Conservation (phyloP, 2,329 filamentous ascomycete genomes). For the Zymoseptoria pseudotritici region DNA sequence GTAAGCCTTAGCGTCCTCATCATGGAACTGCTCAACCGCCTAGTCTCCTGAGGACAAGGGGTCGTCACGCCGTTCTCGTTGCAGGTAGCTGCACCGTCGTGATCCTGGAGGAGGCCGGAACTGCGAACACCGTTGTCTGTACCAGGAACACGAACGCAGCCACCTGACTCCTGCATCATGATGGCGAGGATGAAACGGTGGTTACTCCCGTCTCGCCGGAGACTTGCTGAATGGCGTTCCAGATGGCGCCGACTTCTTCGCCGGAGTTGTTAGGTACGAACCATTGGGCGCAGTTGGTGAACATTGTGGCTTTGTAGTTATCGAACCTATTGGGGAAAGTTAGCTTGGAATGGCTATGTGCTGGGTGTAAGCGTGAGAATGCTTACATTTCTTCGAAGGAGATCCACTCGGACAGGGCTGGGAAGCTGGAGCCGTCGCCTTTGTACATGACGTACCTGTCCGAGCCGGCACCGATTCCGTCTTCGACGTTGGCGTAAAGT, state of each 20-base stretch:
- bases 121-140: constrained; percentile 38
- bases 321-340: too few relatives aligned
- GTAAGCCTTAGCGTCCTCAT: constrained; percentile 34
- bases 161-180: constrained; percentile 42
- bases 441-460: too few relatives aligned
- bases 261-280: too few relatives aligned
- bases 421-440: too few relatives aligned
- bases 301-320: too few relatives aligned
- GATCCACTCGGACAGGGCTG: too few relatives aligned
- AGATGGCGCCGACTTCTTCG: constrained; percentile 24
- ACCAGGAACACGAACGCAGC: constrained; percentile 40
- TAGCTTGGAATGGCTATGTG: too few relatives aligned
- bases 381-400: too few relatives aligned
- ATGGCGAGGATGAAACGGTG: constrained; percentile 39
- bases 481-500: too few relatives aligned
- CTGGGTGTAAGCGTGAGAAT: too few relatives aligned
- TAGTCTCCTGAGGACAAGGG: constrained; percentile 35
- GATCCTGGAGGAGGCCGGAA: constrained; percentile 7
- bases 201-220: constrained; percentile 29
- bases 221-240: constrained; percentile 31
- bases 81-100: constrained; percentile 22
- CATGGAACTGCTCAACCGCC: constrained; percentile 27
- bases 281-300: too few relatives aligned
- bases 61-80: background rate
- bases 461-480: too few relatives aligned